Base-by-base conservation (phyloP, 2,329 filamentous ascomycete species). In the Thielaviopsis musarum region DNA sequence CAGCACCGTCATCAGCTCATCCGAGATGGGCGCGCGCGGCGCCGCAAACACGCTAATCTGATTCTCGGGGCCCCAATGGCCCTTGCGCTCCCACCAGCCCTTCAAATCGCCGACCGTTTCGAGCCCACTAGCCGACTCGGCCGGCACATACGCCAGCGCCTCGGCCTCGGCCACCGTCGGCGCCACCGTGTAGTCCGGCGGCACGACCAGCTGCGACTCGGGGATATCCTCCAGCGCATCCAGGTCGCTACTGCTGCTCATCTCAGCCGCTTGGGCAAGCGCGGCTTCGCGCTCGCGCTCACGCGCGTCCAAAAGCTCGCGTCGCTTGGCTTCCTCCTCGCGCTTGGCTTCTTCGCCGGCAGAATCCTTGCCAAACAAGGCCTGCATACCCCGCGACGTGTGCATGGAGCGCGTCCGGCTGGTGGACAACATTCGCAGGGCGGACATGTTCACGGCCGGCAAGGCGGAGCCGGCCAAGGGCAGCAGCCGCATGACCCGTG, bases 11-110 rank as follows among this genome's bases (percentile, higher is more conserved):
- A 59, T 57, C 26, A 70, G 66, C 34, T 80, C 75, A 28, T 68
- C 66, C 9, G 77, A 69, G 65, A 71, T 74, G 1, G 68, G 65
- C 41, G 69, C 69, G 56, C 68, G 70, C 58, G 41, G 55, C 41
- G 49, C 54, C 34, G 65, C 65, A 64, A 81, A 82, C 1, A 73
- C 71, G 17, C 65, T 65, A 62, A 77, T 75, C 55, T 71, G 65
- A 64, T 72, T 74, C 61, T 73, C 72, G 45, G 69, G 60, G 54
- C 71, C 71, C 77, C 79, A 82, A 65, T 80, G 72, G n/a, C 71
- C 71, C n/a, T 70, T 69, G 57, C 71, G 67, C 7, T 80, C 73
- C 78, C 79, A 83, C 79, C 78, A 83, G 26, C 68, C 69, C 38
- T 69, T 69, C 45, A 80, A 62, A 1, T 74, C 70, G 49, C 73